phyloP scores from a whole-genome alignment of 495 filamentous ascomycete genomes.

The Darksidea phi region DNA sequence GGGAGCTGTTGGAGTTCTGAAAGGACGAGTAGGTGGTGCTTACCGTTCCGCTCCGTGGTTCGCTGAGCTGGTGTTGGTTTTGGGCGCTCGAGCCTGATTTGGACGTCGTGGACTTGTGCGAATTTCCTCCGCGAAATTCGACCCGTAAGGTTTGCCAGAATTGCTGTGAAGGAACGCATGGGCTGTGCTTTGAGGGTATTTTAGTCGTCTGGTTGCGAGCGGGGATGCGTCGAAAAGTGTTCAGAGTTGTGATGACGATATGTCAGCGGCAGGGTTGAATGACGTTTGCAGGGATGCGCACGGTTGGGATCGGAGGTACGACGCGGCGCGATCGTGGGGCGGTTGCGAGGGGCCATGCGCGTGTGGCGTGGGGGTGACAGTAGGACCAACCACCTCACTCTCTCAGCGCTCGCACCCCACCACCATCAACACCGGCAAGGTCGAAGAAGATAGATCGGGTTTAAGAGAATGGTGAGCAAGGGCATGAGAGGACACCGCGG shows the following conservation, averaged over 20 bases:
- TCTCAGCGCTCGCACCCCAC: too few relatives aligned
- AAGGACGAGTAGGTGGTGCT: not conserved
- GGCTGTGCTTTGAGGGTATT: too few relatives aligned
- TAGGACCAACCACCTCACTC: too few relatives aligned
- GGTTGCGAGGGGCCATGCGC: too few relatives aligned
- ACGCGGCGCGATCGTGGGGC: not conserved
- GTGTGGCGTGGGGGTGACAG: not conserved
- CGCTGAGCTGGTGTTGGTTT: not conserved
- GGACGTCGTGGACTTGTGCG: slow-evolving; percentile 17
- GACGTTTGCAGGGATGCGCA: slow-evolving; percentile 7
- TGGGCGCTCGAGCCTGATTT: not conserved
- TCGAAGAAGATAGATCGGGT: too few relatives aligned
- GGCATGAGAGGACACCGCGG: too few relatives aligned
- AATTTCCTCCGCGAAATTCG: not conserved
- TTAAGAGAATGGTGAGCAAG: too few relatives aligned
- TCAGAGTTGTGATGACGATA: not conserved
- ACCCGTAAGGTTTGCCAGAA: not conserved
- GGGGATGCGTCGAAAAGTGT: not conserved
- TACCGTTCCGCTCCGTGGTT: slow-evolving; percentile 16
- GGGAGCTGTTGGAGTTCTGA: not conserved
- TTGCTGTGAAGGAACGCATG: not conserved
- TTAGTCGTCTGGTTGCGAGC: too few relatives aligned
- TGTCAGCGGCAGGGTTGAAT: slow-evolving; percentile 10
- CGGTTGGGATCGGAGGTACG: not conserved
- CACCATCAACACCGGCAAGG: too few relatives aligned